These are phyloP conservation scores for Primulina eburnea DNA, from an alignment of 257 asterid genomes.

Conservation along the genomic window DNA sequence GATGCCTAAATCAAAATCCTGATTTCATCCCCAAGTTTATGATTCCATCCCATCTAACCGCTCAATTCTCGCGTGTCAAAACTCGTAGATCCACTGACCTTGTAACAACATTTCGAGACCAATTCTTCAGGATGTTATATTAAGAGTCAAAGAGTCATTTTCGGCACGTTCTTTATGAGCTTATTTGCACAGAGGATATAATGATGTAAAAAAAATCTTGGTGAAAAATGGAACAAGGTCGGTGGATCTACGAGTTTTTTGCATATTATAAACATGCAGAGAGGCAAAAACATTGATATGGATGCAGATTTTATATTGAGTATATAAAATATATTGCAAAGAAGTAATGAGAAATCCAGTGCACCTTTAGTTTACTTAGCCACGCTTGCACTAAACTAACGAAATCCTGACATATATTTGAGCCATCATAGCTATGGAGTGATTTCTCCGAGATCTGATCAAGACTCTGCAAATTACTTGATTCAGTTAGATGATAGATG, in stretches of 20 bases:
- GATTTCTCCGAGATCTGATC: slow-evolving; percentile 84
- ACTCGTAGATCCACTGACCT: too few relatives aligned
- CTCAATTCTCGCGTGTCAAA: too few relatives aligned
- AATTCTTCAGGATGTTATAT: neutral
- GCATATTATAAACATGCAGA: neutral
- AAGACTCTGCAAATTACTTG: slow-evolving; percentile 53
- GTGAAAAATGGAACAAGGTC: neutral
- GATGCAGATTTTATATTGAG: neutral
- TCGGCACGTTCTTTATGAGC: neutral
- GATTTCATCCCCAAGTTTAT: neutral
- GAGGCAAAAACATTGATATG: slow-evolving; percentile 9
- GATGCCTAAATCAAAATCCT: neutral
- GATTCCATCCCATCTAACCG: too few relatives aligned
- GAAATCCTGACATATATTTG: slow-evolving; percentile 70
- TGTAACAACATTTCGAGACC: neutral
- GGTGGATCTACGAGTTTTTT: slow-evolving; percentile 3
- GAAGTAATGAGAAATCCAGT: slow-evolving; percentile 16
- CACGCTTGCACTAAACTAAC: slow-evolving; percentile 69
- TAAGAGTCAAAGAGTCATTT: neutral
- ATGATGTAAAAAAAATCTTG: too few relatives aligned
- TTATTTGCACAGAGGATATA: neutral
- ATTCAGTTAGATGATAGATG: slow-evolving; percentile 21
- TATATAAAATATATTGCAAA: slow-evolving; percentile 3
- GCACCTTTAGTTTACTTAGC: slow-evolving; percentile 81
- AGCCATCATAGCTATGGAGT: slow-evolving; percentile 63